Conservation (phyloP, 2,329 filamentous ascomycete genomes). For the Talaromyces sp. region DNA sequence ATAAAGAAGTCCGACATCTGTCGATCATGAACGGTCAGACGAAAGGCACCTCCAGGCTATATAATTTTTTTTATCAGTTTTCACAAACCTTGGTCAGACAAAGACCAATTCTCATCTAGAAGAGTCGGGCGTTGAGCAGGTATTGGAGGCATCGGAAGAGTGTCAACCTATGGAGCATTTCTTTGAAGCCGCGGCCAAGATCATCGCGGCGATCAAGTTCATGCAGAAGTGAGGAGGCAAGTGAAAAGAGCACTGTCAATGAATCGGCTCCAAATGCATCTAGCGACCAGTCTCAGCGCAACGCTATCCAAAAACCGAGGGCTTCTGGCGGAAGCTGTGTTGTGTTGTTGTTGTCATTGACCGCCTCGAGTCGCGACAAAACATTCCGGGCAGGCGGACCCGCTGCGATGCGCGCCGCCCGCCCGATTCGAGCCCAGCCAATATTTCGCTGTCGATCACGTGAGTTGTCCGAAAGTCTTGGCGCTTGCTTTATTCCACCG, state of each 20-base stretch:
- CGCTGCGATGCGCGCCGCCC: background rate
- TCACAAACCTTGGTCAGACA: constrained; percentile 56
- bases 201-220: constrained; percentile 29
- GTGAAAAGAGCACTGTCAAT: background rate
- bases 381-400: background rate
- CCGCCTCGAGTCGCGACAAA: background rate
- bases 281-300: background rate
- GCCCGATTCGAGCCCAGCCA: background rate
- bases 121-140: constrained; percentile 35
- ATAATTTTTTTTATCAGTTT: no score
- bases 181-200: constrained; percentile 34
- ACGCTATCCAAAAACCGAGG: background rate
- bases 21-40: constrained; percentile 1
- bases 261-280: no score
- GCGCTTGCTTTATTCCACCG: background rate
- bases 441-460: background rate
- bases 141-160: constrained; percentile 47
- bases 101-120: constrained; percentile 39
- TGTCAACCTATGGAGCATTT: constrained; percentile 41
- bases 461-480: background rate
- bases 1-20: constrained; percentile 75
- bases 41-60: background rate
- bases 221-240: constrained; percentile 1
- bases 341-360: background rate
- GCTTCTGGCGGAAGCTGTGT: background rate